phyloP scores from a whole-genome alignment of 1,139 yeast species.

The Yamadazyma blattariae region DNA sequence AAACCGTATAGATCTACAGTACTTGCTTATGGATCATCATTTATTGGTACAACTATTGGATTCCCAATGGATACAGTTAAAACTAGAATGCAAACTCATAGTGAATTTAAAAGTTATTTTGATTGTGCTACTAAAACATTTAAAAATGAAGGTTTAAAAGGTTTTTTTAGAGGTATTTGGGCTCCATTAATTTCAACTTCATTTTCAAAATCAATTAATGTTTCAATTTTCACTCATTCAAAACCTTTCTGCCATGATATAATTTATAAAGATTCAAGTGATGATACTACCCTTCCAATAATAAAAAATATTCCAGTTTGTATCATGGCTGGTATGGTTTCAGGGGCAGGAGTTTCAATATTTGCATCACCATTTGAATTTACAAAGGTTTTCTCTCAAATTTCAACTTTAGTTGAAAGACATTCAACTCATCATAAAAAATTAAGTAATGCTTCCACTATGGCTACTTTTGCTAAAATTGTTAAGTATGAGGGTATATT shows the following conservation, averaged over 20 bases:
- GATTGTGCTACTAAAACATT: slow-evolving; percentile 62
- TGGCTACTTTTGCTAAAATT: slow-evolving; percentile 48
- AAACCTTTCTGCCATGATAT: slow-evolving; percentile 47
- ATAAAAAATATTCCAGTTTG: slow-evolving; percentile 63
- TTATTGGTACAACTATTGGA: slow-evolving; percentile 68
- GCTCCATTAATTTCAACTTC: slow-evolving; percentile 72
- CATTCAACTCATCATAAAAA: slow-evolving; percentile 1
- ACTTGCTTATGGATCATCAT: slow-evolving; percentile 63
- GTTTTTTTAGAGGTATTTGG: slow-evolving; percentile 73
- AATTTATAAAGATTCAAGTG: slow-evolving; percentile 18
- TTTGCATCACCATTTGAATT: slow-evolving; percentile 87
- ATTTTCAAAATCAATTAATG: slow-evolving; percentile 62
- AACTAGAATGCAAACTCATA: slow-evolving; percentile 80
- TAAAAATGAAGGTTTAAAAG: slow-evolving; percentile 60
- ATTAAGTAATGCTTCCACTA: slow-evolving; percentile 22
- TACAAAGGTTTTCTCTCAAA: slow-evolving; percentile 78
- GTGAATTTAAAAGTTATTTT: slow-evolving; percentile 50
- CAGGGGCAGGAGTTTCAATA: slow-evolving; percentile 64
- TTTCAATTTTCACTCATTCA: slow-evolving; percentile 58
- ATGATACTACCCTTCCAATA: slow-evolving; percentile 31
- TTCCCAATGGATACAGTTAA: slow-evolving; percentile 84
- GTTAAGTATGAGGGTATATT: slow-evolving; percentile 53
- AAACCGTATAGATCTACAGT: slow-evolving; percentile 58
- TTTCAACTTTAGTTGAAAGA: slow-evolving; percentile 47
- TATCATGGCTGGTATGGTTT: slow-evolving; percentile 58